phyloP scores from a whole-genome alignment of 106 monocot species.

The Allium fistulosum region DNA sequence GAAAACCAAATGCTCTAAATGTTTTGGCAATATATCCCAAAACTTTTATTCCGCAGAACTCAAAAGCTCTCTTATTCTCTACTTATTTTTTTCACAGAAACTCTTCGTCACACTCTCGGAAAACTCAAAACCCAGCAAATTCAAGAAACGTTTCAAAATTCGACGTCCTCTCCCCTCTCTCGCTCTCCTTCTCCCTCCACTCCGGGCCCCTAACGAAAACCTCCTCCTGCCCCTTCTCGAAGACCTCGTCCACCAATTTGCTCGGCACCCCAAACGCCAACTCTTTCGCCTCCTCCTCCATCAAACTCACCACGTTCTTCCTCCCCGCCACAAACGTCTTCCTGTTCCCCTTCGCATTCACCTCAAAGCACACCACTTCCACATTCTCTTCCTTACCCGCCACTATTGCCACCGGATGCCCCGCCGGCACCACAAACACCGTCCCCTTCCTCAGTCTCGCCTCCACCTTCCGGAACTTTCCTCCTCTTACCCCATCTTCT shows the following conservation, averaged over 20 bases:
- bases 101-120: neutral
- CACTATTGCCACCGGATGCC: slow-evolving; percentile 45
- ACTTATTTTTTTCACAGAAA: neutral
- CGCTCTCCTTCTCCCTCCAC: neutral
- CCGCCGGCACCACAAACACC: slow-evolving; percentile 36
- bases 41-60: neutral
- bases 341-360: neutral
- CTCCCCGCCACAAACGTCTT: slow-evolving; percentile 14
- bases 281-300: slow-evolving; percentile 63
- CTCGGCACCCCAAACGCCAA: slow-evolving; percentile 37
- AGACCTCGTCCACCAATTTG: slow-evolving; percentile 24
- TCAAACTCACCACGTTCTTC: slow-evolving; percentile 40
- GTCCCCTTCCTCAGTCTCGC: slow-evolving; percentile 14
- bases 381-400: slow-evolving; percentile 33
- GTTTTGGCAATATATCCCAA: too few relatives aligned
- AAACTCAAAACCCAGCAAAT: slow-evolving; percentile 3
- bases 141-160: neutral
- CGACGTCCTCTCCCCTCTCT: neutral
- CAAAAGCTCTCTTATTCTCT: neutral
- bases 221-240: slow-evolving; percentile 4
- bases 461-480: slow-evolving; percentile 23
- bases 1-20: too few relatives aligned
- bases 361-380: neutral
- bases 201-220: slow-evolving; percentile 33
- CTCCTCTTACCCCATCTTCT: neutral